Base-by-base conservation (phyloP, 441 rosid species). In the Bocquillonia castaneifolia region DNA sequence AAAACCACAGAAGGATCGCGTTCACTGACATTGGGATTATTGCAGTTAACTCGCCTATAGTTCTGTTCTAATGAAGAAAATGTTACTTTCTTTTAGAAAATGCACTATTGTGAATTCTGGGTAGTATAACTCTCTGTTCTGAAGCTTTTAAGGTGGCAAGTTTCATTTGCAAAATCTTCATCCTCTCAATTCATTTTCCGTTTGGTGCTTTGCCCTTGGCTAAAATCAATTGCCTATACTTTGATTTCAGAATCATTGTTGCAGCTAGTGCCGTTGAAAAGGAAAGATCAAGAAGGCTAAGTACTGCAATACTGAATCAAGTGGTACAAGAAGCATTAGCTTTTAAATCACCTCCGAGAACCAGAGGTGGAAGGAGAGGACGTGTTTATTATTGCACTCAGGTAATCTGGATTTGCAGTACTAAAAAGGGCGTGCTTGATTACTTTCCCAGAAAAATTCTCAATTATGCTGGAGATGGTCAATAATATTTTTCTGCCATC, bases 321-420 rank as follows among this genome's bases (percentile, higher is more conserved):
- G 94, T 91, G 77, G 78, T 89, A 65, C 85, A 60, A 64, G 98
- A 93, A 81, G 97, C 96, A 29, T 80, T 89, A 66, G 92, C 97
- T 57, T 93, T 93, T 70, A 93, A 90, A 77, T 72, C 97, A 45
- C 98, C 98, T 78, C 97, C 98, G 64, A 81, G 94, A 79, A 93
- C 96, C 31, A 79, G 90, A 73, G 93, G 98, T 50, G 94, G 98
- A 78, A 91, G 64, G 81, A 81, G 96, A 77, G 98, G 98, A 56
- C 97, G 90, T 13, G 81, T 90, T 76, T 93, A 86, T 72, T 93
- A 90, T 74, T 87, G 96, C 72, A 90, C 98, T 31, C 98, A 93
- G 94, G 97, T 93, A 77, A 0, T 37, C 29, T 66, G 64, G 8
- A 51, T 62, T 31, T 57, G 60, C 37, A 36, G 71, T 44, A 36